Conservation (phyloP, 306 rosid species). For the Cucumis cinereus region DNA sequence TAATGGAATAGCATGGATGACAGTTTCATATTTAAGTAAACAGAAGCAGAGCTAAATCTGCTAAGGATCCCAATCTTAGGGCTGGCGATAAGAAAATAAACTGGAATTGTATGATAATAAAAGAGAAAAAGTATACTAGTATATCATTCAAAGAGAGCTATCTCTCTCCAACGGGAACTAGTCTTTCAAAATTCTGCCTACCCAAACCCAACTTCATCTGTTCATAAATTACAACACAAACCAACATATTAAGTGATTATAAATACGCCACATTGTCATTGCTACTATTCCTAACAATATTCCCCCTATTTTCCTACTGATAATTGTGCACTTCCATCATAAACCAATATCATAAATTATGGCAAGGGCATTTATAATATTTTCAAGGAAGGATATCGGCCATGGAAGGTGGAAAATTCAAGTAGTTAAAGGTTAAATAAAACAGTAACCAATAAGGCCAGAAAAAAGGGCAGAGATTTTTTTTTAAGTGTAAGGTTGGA, state of each 20-base stretch:
- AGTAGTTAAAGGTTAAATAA: background rate
- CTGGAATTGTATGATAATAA: background rate
- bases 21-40: background rate
- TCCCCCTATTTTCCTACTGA: background rate
- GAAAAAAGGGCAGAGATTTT: background rate
- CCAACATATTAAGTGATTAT: background rate
- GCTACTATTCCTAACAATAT: background rate
- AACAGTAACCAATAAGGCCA: background rate
- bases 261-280: background rate
- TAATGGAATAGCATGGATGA: background rate
- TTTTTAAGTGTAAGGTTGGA: background rate
- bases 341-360: background rate
- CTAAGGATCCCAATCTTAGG: background rate
- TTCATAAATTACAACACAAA: background rate
- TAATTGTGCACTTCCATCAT: background rate
- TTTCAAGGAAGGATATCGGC: background rate
- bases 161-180: background rate
- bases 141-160: background rate
- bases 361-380: background rate
- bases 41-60: background rate
- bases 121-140: background rate
- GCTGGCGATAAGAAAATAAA: background rate
- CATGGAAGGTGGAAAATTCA: background rate
- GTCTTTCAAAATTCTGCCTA: background rate
- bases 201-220: background rate